A percentile compares a stretch with the other conserved stretches of the same genome.
These are phyloP conservation scores for Rhizophora mangle DNA, from an alignment of 345 rosid species.

Conservation along the genomic window DNA sequence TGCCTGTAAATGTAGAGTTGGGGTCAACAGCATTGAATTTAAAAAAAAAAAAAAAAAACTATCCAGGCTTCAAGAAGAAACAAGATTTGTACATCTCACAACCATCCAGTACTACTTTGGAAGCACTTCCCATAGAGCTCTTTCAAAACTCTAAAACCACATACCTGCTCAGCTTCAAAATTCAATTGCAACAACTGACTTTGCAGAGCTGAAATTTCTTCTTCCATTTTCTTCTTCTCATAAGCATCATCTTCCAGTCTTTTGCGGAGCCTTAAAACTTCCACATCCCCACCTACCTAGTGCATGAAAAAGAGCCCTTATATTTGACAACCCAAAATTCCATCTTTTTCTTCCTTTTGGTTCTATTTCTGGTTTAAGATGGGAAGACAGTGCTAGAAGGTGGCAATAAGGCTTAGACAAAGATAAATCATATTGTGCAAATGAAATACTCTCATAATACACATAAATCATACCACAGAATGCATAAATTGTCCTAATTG, in stretches of 20 bases:
- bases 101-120: background rate
- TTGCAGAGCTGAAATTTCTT: conserved; percentile 19
- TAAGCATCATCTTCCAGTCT: conserved; percentile 27
- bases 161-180: conserved; percentile 31
- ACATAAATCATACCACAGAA: conserved; percentile 17
- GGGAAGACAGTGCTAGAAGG: background rate
- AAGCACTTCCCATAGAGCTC: background rate
- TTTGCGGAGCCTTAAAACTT: conserved; percentile 25
- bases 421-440: background rate
- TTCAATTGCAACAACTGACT: conserved; percentile 30
- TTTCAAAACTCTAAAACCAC: background rate
- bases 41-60: background rate
- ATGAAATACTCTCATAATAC: background rate
- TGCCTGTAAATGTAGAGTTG: conserved; percentile 11
- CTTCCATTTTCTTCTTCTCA: conserved; percentile 26
- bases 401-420: conserved; percentile 9
- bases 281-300: conserved; percentile 33
- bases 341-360: background rate
- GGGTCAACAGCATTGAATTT: background rate
- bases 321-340: background rate
- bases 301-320: conserved; percentile 9
- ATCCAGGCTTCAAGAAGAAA: background rate
- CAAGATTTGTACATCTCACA: background rate
- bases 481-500: conserved; percentile 20
- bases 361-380: background rate